Evolutionary conservation across 179 eudicot species (phyloP), one percentile per base, ranked within the genome.

Genomic region (Beta lomatogona): DNA sequence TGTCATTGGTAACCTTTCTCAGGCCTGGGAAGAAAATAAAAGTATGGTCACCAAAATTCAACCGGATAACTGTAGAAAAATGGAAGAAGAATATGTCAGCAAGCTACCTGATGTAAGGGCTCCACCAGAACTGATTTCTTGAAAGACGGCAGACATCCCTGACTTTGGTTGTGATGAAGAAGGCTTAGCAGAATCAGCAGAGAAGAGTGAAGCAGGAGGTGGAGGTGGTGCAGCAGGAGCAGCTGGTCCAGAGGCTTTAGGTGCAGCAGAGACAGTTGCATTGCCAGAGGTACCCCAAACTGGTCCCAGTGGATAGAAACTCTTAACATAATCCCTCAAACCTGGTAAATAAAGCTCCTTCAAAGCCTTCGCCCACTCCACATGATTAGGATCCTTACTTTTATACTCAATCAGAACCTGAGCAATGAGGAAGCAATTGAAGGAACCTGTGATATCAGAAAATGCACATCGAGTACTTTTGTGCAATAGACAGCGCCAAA

Each of bases 341-440:
- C 97, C 97, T 31, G 97, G 96, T 65, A 92, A 52, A 81, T 92
- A 96, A 25, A 96, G 94, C 84, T 96, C 99, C 88, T 94, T 96
- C 82, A 96, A 65, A 83, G 98, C 97, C 88, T 93, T 96, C 60
- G 94, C 99, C 99, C 98, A 96, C 83, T 94, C 99, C 72, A 89
- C 93, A 70, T 96, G 98, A 84, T 88, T 90, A 78, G 94, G 86
- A 76, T 94, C 98, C 89, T 94, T 94, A 82, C 76, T 96, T 88
- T 80, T 91, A 86, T 85, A 96, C 89, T 91, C 97, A 66, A 94
- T 93, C 83, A 96, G 97, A 83, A 96, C 86, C 99, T 96, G 78
- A 75, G 48, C 25, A 77, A 63, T 66, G 74, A 54, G 72, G 65
- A 22, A 79, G 63, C 45, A 82, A 59, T 78, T 36, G 64, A 66